Conservation (phyloP, 176 grass and related monocot species). For the Avena atlantica region DNA sequence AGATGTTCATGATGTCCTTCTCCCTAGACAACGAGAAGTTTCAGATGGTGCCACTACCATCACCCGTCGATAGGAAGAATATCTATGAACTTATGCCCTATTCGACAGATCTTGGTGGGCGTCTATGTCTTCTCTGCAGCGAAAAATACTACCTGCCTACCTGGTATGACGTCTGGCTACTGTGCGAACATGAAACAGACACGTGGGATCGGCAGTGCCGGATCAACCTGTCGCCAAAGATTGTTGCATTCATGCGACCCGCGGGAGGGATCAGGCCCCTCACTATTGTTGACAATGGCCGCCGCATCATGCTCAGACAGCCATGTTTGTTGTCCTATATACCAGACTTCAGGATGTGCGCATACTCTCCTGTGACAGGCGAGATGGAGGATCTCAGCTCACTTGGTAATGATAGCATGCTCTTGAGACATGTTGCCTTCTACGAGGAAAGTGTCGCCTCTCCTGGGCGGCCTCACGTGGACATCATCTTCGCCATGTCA, state of each 20-base stretch:
- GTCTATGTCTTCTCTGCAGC: not conserved
- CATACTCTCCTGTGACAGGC: not conserved
- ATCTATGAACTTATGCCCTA: not conserved
- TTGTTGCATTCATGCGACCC: not conserved
- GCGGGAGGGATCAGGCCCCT: not conserved
- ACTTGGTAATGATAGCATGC: not conserved
- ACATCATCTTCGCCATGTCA: conserved; percentile 19
- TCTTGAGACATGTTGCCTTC: too few species aligned
- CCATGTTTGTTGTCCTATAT: not conserved
- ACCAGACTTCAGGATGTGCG: not conserved
- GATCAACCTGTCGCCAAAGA: not conserved
- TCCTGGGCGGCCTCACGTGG: not conserved
- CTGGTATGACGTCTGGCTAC: not conserved
- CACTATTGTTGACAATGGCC: not conserved
- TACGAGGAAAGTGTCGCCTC: conserved; percentile 23
- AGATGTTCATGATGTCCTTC: not conserved
- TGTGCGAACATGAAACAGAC: not conserved
- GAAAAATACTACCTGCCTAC: not conserved
- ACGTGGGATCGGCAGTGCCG: not conserved
- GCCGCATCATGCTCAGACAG: not conserved
- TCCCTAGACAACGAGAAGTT: not conserved
- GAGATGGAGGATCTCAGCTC: not conserved
- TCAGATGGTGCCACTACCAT: not conserved
- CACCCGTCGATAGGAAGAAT: not conserved
- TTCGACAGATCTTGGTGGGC: not conserved